Evolutionary conservation across 1,139 yeast genomes (phyloP).

Genomic region (Spencermartinsiella ligniputridi): DNA sequence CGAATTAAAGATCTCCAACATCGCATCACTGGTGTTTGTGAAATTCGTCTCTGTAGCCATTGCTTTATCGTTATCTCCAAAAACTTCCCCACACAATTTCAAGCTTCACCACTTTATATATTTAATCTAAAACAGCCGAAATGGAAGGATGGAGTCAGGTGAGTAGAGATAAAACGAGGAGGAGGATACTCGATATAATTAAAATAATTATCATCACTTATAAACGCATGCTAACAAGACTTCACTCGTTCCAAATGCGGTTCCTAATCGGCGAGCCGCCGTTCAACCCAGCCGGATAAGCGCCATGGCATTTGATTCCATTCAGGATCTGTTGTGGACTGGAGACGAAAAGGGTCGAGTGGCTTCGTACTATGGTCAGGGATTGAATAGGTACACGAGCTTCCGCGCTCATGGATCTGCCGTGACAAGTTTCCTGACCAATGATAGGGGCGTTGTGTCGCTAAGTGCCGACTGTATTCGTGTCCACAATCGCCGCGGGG

Average conservation of each 20-base stretch:
- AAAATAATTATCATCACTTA: too few relatives aligned
- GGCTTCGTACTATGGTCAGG: slow-evolving; percentile 43
- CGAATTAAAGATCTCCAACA: slow-evolving; percentile 21
- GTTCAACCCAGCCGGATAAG: slow-evolving; percentile 29
- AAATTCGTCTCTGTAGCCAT: slow-evolving; percentile 5
- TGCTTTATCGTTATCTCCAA: too few relatives aligned
- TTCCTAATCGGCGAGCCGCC: slow-evolving; percentile 24
- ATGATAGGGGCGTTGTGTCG: slow-evolving; percentile 33
- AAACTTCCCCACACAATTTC: neutral
- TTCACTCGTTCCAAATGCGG: slow-evolving; percentile 23
- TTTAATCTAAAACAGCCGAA: slow-evolving; percentile 8
- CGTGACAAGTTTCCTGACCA: slow-evolving; percentile 29
- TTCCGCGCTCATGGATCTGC: slow-evolving; percentile 29
- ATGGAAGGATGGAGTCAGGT: slow-evolving; percentile 50
- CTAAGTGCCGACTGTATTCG: slow-evolving; percentile 31
- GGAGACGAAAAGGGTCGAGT: slow-evolving; percentile 62
- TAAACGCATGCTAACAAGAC: neutral
- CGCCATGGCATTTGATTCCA: slow-evolving; percentile 59
- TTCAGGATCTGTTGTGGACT: slow-evolving; percentile 75
- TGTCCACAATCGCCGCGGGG: slow-evolving; percentile 36
- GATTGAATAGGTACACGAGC: slow-evolving; percentile 42
- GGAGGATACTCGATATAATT: too few relatives aligned
- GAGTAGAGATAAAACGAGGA: slow-evolving; percentile 19
- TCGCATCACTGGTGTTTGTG: slow-evolving; percentile 16
- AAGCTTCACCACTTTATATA: neutral